These are phyloP conservation scores for Dysphania ambrosioides DNA, from an alignment of 148 eudicot species.

Conservation along the genomic window DNA sequence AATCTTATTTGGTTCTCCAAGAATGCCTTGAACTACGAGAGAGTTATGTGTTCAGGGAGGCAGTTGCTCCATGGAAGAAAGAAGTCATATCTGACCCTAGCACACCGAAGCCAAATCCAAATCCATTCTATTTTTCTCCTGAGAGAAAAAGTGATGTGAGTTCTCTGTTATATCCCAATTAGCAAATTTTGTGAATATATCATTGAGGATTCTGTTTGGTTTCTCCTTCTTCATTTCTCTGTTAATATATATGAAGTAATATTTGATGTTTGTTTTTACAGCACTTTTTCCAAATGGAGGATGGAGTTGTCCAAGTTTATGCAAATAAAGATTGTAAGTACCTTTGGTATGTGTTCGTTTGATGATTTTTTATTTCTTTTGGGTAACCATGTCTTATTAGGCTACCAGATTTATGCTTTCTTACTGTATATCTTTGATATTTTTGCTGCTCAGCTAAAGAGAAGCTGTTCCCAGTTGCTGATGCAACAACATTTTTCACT, in stretches of 20 bases:
- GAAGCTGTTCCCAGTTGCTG: slow-evolving; percentile 87
- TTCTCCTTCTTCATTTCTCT: not conserved
- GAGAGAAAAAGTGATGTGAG: slow-evolving; percentile 82
- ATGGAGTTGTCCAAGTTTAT: slow-evolving; percentile 95
- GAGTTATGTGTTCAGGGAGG: slow-evolving; percentile 81
- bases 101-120: slow-evolving; percentile 86
- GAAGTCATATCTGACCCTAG: slow-evolving; percentile 91
- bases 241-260: not conserved
- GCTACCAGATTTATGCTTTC: slow-evolving; percentile 12
- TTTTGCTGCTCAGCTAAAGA: slow-evolving; percentile 56
- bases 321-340: slow-evolving; percentile 78
- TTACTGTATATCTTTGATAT: not conserved
- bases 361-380: not conserved
- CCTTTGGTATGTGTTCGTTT: slow-evolving; percentile 15
- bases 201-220: not conserved
- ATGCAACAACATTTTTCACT: slow-evolving; percentile 97
- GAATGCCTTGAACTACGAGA: slow-evolving; percentile 88
- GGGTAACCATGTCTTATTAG: not conserved
- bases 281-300: slow-evolving; percentile 98
- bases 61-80: slow-evolving; percentile 88
- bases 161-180: slow-evolving; percentile 6
- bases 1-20: slow-evolving; percentile 73
- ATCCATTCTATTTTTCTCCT: slow-evolving; percentile 64
- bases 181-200: slow-evolving; percentile 1
- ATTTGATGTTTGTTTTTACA: slow-evolving; percentile 38